Evolutionary conservation across 345 rosid genomes (phyloP).

Genomic region (Citrus inodora): DNA sequence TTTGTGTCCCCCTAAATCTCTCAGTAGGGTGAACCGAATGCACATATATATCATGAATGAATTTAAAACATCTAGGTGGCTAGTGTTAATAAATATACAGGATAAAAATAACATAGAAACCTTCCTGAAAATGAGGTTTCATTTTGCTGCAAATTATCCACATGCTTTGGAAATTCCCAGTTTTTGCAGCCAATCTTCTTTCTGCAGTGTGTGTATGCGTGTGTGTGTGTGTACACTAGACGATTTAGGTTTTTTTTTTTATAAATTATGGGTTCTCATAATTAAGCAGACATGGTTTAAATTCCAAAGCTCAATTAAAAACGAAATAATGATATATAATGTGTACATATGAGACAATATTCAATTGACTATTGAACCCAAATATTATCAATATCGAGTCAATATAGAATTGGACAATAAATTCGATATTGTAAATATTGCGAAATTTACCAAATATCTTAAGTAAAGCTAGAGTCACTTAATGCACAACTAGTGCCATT

Average conservation of each 20-base stretch:
- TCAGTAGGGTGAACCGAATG: background rate
- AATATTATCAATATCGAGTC: too few relatives aligned
- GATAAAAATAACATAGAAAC: background rate
- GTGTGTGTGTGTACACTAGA: too few relatives aligned
- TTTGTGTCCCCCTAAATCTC: background rate
- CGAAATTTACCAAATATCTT: too few relatives aligned
- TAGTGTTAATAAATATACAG: background rate
- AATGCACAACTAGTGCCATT: background rate
- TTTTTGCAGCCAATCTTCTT: background rate
- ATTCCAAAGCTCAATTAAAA: too few relatives aligned
- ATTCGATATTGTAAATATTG: too few relatives aligned
- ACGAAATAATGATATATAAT: too few relatives aligned
- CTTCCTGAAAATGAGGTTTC: conserved; percentile 1
- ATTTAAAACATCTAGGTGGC: conserved; percentile 4
- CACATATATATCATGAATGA: background rate
- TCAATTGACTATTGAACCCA: too few relatives aligned
- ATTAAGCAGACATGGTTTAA: too few relatives aligned
- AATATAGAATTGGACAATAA: too few relatives aligned
- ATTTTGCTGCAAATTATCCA: background rate
- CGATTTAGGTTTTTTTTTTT: too few relatives aligned
- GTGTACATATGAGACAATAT: too few relatives aligned
- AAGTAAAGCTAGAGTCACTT: background rate
- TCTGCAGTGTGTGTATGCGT: rapidly evolving
- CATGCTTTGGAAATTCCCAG: background rate
- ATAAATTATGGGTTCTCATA: too few relatives aligned